Conservation (phyloP, 768 basidiomycete species). For the Mycena belliarum region DNA sequence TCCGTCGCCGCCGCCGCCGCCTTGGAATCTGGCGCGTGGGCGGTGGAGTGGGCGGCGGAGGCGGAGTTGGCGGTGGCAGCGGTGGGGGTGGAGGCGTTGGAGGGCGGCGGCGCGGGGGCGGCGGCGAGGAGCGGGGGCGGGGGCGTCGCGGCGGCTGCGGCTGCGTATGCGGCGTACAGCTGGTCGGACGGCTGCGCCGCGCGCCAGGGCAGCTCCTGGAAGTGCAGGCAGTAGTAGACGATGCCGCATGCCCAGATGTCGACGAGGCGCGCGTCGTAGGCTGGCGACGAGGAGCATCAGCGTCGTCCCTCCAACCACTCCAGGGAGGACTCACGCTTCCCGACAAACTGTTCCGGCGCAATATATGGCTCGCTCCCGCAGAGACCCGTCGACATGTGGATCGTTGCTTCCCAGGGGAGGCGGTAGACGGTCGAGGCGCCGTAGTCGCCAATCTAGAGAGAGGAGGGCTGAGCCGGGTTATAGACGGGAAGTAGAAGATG, state of each 20-base stretch:
- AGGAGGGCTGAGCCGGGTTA: neutral
- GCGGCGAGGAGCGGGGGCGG: neutral
- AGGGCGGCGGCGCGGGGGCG: neutral
- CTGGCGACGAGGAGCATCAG: slow-evolving; percentile 39
- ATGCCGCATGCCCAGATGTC: slow-evolving; percentile 98
- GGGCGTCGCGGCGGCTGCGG: slow-evolving; percentile 42
- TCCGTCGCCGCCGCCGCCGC: neutral
- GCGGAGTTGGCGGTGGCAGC: neutral
- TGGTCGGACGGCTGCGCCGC: slow-evolving; percentile 83
- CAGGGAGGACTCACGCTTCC: slow-evolving; percentile 79
- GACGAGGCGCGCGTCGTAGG: slow-evolving; percentile 95
- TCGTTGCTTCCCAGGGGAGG: slow-evolving; percentile 95
- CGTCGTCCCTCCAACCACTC: neutral
- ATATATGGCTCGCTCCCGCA: slow-evolving; percentile 99
- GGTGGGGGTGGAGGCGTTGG: no score
- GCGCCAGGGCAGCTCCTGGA: slow-evolving; percentile 97
- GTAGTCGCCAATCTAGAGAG: slow-evolving; percentile 88
- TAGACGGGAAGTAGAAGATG: neutral
- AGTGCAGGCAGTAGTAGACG: slow-evolving; percentile 98
- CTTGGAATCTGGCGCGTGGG: neutral
- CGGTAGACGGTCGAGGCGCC: slow-evolving; percentile 99
- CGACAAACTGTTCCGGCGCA: slow-evolving; percentile 94
- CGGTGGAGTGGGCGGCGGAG: neutral
- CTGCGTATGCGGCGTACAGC: slow-evolving; percentile 77
- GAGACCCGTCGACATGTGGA: slow-evolving; percentile 95